phyloP scores from a whole-genome alignment of 2,329 filamentous ascomycete species.

The Arthrobotrys conoides region DNA sequence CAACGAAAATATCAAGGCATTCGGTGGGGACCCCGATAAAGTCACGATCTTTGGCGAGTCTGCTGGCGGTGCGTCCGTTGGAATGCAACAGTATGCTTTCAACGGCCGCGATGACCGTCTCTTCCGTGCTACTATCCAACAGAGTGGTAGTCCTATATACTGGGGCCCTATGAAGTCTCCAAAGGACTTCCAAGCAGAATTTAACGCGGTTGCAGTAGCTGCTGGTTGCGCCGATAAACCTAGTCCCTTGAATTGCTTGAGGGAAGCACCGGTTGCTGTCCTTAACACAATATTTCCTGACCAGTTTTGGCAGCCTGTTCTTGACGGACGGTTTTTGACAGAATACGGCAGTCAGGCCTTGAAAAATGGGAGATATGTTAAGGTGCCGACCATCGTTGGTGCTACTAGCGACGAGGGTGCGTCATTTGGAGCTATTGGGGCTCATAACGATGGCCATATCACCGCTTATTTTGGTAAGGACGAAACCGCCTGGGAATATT shows the following conservation, averaged over 20 bases:
- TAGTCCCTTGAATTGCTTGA: constrained; percentile 78
- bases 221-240: constrained; percentile 73
- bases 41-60: constrained; percentile 78
- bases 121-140: constrained; percentile 71
- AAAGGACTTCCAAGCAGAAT: constrained; percentile 73
- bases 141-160: constrained; percentile 70
- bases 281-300: constrained; percentile 72
- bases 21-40: constrained; percentile 74
- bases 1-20: constrained; percentile 72
- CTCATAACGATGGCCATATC: constrained; percentile 23
- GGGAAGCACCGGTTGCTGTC: constrained; percentile 73
- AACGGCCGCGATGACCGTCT: constrained; percentile 72
- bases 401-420: constrained; percentile 78
- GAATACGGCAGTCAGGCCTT: constrained; percentile 73
- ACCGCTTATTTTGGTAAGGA: constrained; percentile 23
- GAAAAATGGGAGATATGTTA: constrained; percentile 73
- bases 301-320: constrained; percentile 67
- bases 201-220: constrained; percentile 74
- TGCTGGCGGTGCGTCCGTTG: constrained; percentile 71
- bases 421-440: constrained; percentile 67
- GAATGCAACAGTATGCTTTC: constrained; percentile 71
- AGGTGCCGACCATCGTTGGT: constrained; percentile 76
- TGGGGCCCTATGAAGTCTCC: constrained; percentile 74
- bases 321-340: constrained; percentile 74
- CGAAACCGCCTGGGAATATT: neutral